Percentiles rank a stretch among this genome's conserved stretches.
These are phyloP conservation scores for Exophiala viscosa DNA, from an alignment of 2,329 filamentous ascomycete species.

Conservation along the genomic window DNA sequence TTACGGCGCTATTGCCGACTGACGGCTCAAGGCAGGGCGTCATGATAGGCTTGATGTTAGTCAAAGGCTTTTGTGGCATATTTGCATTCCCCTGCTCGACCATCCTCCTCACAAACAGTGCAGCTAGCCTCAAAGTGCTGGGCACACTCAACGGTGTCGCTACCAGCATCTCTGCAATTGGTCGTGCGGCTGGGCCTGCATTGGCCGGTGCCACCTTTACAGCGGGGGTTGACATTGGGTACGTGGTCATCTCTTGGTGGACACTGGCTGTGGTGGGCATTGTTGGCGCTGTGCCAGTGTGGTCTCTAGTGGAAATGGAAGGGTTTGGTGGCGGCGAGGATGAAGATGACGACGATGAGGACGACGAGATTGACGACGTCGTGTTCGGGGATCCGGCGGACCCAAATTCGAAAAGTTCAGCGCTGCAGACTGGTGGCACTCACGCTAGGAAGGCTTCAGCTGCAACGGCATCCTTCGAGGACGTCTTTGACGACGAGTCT, in stretches of 20 bases:
- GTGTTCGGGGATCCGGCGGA: constrained; percentile 1
- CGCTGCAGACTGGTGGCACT: neutral
- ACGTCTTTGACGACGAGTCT: constrained; percentile 14
- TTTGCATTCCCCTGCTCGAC: constrained; percentile 86
- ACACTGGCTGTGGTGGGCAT: constrained; percentile 62
- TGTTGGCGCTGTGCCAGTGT: constrained; percentile 67
- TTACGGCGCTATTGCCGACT: constrained; percentile 62
- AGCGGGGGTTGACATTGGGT: constrained; percentile 70
- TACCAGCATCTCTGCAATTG: constrained; percentile 75
- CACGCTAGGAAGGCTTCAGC: constrained; percentile 7
- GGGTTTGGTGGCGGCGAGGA: constrained; percentile 51
- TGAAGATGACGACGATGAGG: constrained; percentile 30
- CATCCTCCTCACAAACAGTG: constrained; percentile 87
- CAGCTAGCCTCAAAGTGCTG: constrained; percentile 68
- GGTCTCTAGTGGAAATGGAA: constrained; percentile 69
- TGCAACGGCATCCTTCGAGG: neutral
- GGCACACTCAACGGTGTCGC: constrained; percentile 90
- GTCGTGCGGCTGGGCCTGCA: constrained; percentile 74
- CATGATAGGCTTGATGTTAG: constrained; percentile 64
- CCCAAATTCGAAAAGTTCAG: constrained; percentile 9
- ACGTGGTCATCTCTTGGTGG: constrained; percentile 79
- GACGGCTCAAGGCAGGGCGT: constrained; percentile 52
- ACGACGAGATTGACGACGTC: constrained; percentile 20
- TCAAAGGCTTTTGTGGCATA: constrained; percentile 72
- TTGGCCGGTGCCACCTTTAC: constrained; percentile 69